phyloP scores from a whole-genome alignment of 78 protist genomes.

The Guillardia theta region DNA sequence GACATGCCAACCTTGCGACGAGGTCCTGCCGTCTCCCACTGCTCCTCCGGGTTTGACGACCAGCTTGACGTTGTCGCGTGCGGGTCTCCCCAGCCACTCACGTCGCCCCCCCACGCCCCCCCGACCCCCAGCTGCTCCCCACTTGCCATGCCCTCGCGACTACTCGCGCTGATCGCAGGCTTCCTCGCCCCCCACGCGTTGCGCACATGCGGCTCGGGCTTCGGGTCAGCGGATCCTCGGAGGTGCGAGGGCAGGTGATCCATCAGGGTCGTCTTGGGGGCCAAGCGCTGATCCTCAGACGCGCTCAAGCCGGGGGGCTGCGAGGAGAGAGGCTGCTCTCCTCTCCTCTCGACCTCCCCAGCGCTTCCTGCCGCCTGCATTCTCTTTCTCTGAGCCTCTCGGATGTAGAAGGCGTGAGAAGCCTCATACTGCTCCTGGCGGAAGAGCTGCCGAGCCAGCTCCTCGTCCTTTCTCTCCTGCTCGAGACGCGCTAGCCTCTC shows the following conservation, averaged over 20 bases:
- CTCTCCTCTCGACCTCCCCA: not conserved
- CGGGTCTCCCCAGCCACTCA: too few relatives aligned
- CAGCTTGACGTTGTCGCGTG: too few relatives aligned
- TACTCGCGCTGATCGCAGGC: too few relatives aligned
- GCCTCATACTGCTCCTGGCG: conserved; percentile 22
- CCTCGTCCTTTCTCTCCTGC: not conserved
- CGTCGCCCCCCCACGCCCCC: too few relatives aligned
- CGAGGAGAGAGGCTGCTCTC: not conserved
- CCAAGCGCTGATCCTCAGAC: not conserved
- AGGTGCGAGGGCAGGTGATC: not conserved
- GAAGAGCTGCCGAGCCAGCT: not conserved
- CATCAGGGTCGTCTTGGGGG: not conserved
- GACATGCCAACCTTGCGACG: too few relatives aligned
- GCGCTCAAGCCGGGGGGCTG: not conserved
- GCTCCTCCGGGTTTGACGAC: too few relatives aligned
- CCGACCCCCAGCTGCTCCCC: too few relatives aligned
- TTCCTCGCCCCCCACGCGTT: not conserved
- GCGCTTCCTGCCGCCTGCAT: not conserved
- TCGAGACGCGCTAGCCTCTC: not conserved
- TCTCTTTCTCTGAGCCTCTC: not conserved
- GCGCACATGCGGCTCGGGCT: not conserved
- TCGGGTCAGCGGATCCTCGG: not conserved
- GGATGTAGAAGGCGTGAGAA: not conserved
- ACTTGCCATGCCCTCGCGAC: too few relatives aligned
- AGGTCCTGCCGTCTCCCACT: too few relatives aligned